Base-by-base conservation (phyloP, 2,329 filamentous ascomycete genomes). In the Ophiosphaerella herpotricha region DNA sequence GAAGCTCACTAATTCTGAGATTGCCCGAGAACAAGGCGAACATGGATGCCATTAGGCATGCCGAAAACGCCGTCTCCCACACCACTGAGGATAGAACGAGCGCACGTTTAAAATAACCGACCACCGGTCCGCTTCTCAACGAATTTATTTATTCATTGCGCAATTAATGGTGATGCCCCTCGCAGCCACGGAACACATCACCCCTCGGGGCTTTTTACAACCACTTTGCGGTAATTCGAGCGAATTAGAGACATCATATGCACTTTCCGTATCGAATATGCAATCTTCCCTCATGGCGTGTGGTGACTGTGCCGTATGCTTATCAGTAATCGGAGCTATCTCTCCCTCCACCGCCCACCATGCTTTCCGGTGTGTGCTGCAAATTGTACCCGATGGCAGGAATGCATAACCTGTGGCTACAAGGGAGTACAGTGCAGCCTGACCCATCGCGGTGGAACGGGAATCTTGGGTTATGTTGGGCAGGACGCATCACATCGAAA, bases 381-480 rank as follows among this genome's bases (percentile, higher is more conserved):
- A 3, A 44, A 11, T 8, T 18, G 26, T 12, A 23, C 18, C 33
- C 32, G 18, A 46, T 16, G 12, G 21, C 43, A 46, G 36, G 43
- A 46, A 46, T 39, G 43, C 24, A 39, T 29, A 33, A 14, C 7
- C 32, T 36, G 41, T n/a, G 9, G 41, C 52, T 52, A 58, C 52
- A 64, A 66, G 58, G 63, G 54, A 29, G 46, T 21, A 21, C 44
- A 43, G 39, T 26, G 26, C 39, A 43, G 46, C 37, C 39, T 45
- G 48, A 48, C 39, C 56, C 58, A 50, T 52, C 39, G 35, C 53
- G 44, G 48, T 55, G 63, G 59, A 58, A 60, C 52, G 57, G 57
- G 65, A 58, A 60, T 63, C 40, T 60, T 61, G 65, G 61, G 57
- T 67, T 57, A 55, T 53, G 35, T 57, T 54, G 63, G 65, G 61